A percentile compares a stretch with the other conserved stretches of the same genome.
Conservation (phyloP, 2,329 filamentous ascomycete genomes). For the Thelonectria olida region DNA sequence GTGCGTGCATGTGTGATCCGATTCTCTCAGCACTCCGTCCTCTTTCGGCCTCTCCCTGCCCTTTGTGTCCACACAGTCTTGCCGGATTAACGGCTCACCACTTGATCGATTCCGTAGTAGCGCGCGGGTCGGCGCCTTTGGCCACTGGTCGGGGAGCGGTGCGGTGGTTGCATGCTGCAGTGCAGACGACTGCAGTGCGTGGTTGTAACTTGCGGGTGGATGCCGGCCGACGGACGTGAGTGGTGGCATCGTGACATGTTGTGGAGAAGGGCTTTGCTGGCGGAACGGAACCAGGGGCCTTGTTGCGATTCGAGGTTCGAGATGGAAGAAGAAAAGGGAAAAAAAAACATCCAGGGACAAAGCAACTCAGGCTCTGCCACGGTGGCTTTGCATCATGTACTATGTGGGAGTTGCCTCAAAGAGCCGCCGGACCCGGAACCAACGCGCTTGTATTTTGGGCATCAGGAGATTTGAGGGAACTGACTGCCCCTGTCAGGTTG, state of each 20-base stretch:
- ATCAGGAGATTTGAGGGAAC: background rate
- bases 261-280: conserved; percentile 18
- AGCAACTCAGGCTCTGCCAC: conserved; percentile 16
- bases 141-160: conserved; percentile 21
- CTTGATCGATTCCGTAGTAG: conserved; percentile 27
- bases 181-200: too few relatives aligned
- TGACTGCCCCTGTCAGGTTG: too few relatives aligned
- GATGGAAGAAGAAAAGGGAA: background rate
- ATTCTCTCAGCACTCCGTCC: background rate
- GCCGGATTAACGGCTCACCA: conserved; percentile 12
- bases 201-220: too few relatives aligned
- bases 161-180: background rate
- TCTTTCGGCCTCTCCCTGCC: background rate
- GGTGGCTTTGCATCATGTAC: conserved; percentile 24
- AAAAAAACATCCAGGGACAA: background rate
- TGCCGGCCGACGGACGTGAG: conserved; percentile 25
- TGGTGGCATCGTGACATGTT: conserved; percentile 13
- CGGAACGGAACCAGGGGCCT: background rate
- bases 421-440: background rate
- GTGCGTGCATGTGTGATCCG: conserved; percentile 22
- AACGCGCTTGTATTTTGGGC: too few relatives aligned
- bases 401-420: conserved; percentile 4
- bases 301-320: background rate
- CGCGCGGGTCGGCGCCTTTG: conserved; percentile 32
- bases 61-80: conserved; percentile 9